Evolutionary conservation across 345 rosid genomes (phyloP).

Genomic region (Corymbia maculata): DNA sequence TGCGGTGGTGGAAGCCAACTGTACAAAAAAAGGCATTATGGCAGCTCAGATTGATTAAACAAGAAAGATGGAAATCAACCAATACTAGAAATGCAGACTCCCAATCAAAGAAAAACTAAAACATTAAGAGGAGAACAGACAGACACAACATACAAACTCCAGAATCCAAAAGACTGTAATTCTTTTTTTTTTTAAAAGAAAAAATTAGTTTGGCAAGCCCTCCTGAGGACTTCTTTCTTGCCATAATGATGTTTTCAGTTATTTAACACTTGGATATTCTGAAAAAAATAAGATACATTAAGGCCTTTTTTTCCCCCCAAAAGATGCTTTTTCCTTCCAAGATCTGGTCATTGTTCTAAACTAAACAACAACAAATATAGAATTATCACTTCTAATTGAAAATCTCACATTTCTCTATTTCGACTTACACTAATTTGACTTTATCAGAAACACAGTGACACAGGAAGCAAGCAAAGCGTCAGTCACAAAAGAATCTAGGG

Average conservation of each 20-base stretch:
- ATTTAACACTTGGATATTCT: background rate
- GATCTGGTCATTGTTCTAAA: background rate
- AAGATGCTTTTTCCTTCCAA: background rate
- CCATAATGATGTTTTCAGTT: background rate
- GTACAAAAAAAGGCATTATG: background rate
- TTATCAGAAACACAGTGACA: background rate
- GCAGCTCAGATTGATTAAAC: background rate
- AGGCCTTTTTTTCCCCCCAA: background rate
- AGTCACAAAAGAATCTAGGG: background rate
- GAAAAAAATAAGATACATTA: background rate
- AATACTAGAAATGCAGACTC: background rate
- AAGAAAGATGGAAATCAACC: background rate
- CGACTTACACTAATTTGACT: background rate
- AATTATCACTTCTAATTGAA: background rate
- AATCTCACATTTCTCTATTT: background rate
- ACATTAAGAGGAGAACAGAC: background rate
- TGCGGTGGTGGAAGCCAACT: slow-evolving; percentile 18
- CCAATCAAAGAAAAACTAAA: background rate
- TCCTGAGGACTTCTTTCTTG: background rate
- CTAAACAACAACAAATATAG: background rate
- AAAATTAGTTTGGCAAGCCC: background rate
- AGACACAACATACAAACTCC: background rate
- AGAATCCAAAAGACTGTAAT: background rate
- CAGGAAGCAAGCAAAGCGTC: background rate
- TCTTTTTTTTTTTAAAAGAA: background rate